Conservation (phyloP, 768 basidiomycete genomes). For the Tricholoma hemisulphureum region DNA sequence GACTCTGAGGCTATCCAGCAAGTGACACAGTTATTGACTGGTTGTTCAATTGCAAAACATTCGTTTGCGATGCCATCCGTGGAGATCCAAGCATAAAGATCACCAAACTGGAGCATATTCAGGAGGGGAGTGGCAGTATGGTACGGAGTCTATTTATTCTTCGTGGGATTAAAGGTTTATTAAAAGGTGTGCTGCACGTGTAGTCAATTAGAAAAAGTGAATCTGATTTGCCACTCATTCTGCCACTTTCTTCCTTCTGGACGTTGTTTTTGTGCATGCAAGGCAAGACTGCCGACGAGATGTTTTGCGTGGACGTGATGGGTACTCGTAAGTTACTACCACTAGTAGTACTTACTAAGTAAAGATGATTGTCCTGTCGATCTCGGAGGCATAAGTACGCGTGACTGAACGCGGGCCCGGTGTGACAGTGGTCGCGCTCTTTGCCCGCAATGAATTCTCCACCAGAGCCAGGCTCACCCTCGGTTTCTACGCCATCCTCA, state of each 20-base stretch:
- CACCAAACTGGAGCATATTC: conserved; percentile 3
- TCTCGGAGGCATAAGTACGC: no score
- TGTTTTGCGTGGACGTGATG: no score
- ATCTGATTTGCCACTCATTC: no score
- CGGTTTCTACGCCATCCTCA: conserved; percentile 40
- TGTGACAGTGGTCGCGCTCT: not conserved
- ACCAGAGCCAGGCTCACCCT: conserved; percentile 35
- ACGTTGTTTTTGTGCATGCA: no score
- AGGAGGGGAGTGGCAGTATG: not conserved
- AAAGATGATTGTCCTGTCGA: no score
- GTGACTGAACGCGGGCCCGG: not conserved
- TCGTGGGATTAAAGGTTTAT: not conserved
- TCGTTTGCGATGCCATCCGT: conserved; percentile 14
- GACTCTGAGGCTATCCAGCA: conserved; percentile 25
- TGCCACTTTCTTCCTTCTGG: no score
- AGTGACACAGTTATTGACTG: conserved; percentile 5
- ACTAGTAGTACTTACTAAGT: no score
- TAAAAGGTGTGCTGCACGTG: not conserved
- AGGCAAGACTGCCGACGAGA: no score
- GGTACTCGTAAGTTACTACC: no score
- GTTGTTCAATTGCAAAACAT: conserved; percentile 10
- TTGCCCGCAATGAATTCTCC: conserved; percentile 37
- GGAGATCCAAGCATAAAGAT: conserved; percentile 21
- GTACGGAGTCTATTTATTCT: not conserved
- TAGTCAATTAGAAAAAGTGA: no score